phyloP scores from a whole-genome alignment of 768 basidiomycete genomes.

The Inosperma sp. region DNA sequence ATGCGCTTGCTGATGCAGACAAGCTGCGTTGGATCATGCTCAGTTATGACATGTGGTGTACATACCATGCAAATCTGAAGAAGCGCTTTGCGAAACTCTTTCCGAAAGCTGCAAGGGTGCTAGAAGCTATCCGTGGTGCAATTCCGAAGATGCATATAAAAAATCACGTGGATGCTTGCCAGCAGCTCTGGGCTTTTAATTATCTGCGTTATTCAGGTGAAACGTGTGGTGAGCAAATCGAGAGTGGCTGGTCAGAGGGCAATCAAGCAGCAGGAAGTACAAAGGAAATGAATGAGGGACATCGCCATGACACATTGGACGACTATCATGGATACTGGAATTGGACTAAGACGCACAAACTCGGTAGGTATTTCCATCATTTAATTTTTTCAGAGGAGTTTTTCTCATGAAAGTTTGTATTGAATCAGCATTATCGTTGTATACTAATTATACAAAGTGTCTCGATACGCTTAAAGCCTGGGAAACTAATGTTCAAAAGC shows the following conservation, averaged over 20 bases:
- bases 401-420: not conserved
- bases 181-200: constrained; percentile 22
- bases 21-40: constrained; percentile 19
- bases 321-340: constrained; percentile 24
- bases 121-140: constrained; percentile 19
- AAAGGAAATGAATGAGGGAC: constrained; percentile 27
- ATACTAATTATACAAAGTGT: not conserved
- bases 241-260: constrained; percentile 23
- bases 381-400: not conserved
- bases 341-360: constrained; percentile 23
- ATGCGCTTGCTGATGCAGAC: constrained; percentile 13
- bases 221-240: constrained; percentile 28
- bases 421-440: not conserved
- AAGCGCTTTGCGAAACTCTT: constrained; percentile 18
- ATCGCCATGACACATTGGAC: constrained; percentile 29
- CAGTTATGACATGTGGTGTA: constrained; percentile 31
- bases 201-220: constrained; percentile 22
- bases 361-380: constrained; percentile 17
- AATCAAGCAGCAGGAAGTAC: constrained; percentile 27
- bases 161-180: constrained; percentile 23
- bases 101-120: constrained; percentile 5
- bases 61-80: constrained; percentile 20
- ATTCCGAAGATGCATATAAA: constrained; percentile 30
- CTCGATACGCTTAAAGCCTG: constrained; percentile 5
- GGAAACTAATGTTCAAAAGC: constrained; percentile 1